A percentile compares a stretch with the other conserved stretches of the same genome.
Evolutionary conservation across 148 eudicot species (phyloP).

Genomic region (Polygonum maritimum): DNA sequence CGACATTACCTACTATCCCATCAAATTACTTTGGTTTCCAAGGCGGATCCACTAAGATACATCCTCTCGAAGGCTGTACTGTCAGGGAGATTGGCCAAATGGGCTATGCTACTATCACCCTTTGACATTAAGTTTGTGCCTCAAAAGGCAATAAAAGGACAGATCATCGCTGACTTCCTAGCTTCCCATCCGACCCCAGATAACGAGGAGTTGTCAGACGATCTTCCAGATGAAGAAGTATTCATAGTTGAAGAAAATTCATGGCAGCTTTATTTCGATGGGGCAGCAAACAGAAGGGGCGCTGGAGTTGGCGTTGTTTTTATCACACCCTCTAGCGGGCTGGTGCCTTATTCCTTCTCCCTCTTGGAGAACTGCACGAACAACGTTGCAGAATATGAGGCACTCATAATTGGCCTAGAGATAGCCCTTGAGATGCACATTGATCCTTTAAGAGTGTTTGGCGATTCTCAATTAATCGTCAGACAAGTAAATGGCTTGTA

Average conservation of each 20-base stretch:
- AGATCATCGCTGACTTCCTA: background rate
- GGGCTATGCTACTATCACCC: background rate
- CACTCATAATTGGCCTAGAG: background rate
- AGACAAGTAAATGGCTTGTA: background rate
- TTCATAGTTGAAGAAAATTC: background rate
- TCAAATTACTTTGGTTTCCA: background rate
- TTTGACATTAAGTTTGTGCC: background rate
- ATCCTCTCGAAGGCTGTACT: background rate
- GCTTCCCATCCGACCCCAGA: background rate
- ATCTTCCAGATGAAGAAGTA: background rate
- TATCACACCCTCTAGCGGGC: background rate
- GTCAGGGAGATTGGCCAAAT: background rate
- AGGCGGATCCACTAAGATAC: background rate
- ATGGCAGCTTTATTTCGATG: background rate
- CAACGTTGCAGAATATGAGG: background rate
- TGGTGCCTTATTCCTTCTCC: background rate
- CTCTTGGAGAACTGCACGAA: background rate
- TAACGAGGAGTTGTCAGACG: background rate
- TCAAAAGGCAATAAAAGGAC: background rate
- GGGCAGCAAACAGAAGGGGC: background rate
- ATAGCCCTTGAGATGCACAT: background rate
- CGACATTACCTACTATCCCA: background rate
- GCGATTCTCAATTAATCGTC: background rate
- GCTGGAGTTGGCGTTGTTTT: background rate
- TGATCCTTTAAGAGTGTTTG: background rate